Evolutionary conservation across 2,329 filamentous ascomycete species (phyloP).

Genomic region (Acrodontium crateriforme): DNA sequence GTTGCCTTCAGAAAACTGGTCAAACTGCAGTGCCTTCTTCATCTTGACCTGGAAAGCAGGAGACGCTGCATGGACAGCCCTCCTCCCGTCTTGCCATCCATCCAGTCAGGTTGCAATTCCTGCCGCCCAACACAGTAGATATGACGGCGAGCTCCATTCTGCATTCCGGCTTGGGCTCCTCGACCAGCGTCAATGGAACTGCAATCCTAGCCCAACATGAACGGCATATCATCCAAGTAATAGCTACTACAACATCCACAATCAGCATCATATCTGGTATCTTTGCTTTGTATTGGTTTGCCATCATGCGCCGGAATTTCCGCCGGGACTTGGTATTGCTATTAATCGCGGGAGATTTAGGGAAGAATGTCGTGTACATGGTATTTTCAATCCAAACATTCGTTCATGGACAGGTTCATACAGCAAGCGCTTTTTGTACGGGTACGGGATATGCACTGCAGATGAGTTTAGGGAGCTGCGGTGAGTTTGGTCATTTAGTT

Average conservation of each 20-base stretch:
- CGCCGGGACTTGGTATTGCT: constrained; percentile 64
- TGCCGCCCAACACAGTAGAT: no score
- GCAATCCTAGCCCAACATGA: constrained; percentile 7
- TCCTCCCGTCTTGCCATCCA: no score
- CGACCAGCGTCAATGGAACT: constrained; percentile 5
- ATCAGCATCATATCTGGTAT: constrained; percentile 45
- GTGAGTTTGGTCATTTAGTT: constrained; percentile 4
- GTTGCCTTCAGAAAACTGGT: no score
- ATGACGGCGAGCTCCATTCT: background rate
- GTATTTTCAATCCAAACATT: constrained; percentile 50
- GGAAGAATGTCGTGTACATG: constrained; percentile 56
- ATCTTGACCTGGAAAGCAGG: no score
- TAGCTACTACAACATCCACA: constrained; percentile 23
- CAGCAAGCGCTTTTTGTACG: constrained; percentile 13
- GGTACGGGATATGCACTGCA: constrained; percentile 17
- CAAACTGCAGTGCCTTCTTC: no score
- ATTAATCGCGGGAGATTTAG: constrained; percentile 57
- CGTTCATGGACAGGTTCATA: constrained; percentile 25
- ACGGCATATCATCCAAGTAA: constrained; percentile 20
- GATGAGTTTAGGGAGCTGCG: constrained; percentile 15
- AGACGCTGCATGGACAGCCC: no score
- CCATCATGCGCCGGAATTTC: constrained; percentile 59
- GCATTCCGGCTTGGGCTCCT: constrained; percentile 1
- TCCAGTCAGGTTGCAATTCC: no score
- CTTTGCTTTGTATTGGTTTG: constrained; percentile 56